These are phyloP conservation scores for Trichophyton equinum DNA, from an alignment of 2,329 filamentous ascomycete species.

Conservation along the genomic window DNA sequence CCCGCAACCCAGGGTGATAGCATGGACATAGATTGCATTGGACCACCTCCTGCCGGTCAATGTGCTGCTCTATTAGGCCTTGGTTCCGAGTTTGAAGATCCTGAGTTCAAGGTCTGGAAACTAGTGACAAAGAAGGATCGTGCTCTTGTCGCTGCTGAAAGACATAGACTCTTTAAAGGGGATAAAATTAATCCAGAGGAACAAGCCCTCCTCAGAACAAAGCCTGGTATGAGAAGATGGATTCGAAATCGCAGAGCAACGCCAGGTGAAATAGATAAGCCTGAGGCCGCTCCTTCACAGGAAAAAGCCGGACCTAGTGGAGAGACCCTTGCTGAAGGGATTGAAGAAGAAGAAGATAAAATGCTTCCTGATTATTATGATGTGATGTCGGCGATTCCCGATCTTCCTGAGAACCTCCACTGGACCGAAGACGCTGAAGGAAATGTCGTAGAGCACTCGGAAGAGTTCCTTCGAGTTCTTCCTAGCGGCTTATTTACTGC, in stretches of 20 bases:
- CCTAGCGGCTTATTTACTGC: constrained; percentile 63
- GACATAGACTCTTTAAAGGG: constrained; percentile 72
- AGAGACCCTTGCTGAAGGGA: constrained; percentile 86
- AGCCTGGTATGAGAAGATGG: constrained; percentile 81
- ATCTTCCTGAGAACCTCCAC: constrained; percentile 61
- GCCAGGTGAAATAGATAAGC: constrained; percentile 36
- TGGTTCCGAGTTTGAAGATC: constrained; percentile 72
- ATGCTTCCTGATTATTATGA: constrained; percentile 94
- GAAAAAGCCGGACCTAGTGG: constrained; percentile 39
- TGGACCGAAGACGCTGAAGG: constrained; percentile 89
- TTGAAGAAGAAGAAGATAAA: constrained; percentile 73
- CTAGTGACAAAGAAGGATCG: constrained; percentile 96
- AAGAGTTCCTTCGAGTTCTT: constrained; percentile 69
- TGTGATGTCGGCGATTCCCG: constrained; percentile 69
- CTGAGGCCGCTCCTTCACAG: constrained; percentile 34
- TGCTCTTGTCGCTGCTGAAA: constrained; percentile 71
- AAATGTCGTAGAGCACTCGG: constrained; percentile 73
- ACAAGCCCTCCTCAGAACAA: constrained; percentile 71
- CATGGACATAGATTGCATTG: constrained; percentile 70
- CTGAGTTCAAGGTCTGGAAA: constrained; percentile 95
- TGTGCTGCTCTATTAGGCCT: constrained; percentile 55
- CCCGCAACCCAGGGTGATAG: constrained; percentile 54
- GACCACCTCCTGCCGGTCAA: constrained; percentile 54
- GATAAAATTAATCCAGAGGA: constrained; percentile 77
- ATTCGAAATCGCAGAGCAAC: constrained; percentile 64